Conservation (phyloP, 1,284 basidiomycete species). For the Cryptococcus neoformans region DNA sequence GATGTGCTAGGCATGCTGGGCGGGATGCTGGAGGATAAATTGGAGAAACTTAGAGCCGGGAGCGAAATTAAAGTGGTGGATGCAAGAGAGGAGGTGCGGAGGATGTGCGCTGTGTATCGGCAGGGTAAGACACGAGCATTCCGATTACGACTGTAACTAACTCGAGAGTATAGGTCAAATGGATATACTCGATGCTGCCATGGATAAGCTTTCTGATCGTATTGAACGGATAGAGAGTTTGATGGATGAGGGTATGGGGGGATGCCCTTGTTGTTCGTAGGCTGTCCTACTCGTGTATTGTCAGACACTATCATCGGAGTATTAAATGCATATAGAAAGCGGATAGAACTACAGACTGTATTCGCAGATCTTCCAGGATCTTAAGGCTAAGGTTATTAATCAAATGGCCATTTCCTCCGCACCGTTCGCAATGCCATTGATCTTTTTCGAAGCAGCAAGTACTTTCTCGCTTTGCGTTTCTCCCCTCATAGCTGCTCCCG, state of each 20-base stretch:
- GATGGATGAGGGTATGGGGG: slow-evolving; percentile 32
- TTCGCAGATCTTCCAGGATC: too few relatives aligned
- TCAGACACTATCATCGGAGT: background rate
- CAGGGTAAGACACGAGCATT: slow-evolving; percentile 21
- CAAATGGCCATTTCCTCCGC: too few relatives aligned
- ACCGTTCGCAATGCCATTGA: too few relatives aligned
- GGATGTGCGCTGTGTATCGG: slow-evolving; percentile 33
- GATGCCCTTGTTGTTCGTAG: slow-evolving; percentile 35
- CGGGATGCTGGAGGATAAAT: slow-evolving; percentile 61
- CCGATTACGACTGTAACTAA: too few relatives aligned
- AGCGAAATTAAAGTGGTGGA: slow-evolving; percentile 14
- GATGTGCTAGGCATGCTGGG: slow-evolving; percentile 55
- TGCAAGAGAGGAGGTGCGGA: slow-evolving; percentile 18
- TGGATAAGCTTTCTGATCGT: slow-evolving; percentile 29
- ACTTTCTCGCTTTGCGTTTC: too few relatives aligned
- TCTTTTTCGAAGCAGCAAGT: too few relatives aligned
- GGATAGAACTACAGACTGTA: too few relatives aligned
- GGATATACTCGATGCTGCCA: slow-evolving; percentile 27
- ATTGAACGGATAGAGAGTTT: slow-evolving; percentile 33
- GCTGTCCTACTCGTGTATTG: too few relatives aligned
- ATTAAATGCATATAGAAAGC: background rate
- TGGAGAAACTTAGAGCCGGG: slow-evolving; percentile 52
- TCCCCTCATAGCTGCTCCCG: slow-evolving; percentile 8
- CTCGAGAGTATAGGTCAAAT: slow-evolving; percentile 44
- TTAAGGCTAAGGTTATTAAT: too few relatives aligned